Evolutionary conservation across 169 alveolate species (phyloP).

Genomic region (Cryptosporidium ubiquitum): DNA sequence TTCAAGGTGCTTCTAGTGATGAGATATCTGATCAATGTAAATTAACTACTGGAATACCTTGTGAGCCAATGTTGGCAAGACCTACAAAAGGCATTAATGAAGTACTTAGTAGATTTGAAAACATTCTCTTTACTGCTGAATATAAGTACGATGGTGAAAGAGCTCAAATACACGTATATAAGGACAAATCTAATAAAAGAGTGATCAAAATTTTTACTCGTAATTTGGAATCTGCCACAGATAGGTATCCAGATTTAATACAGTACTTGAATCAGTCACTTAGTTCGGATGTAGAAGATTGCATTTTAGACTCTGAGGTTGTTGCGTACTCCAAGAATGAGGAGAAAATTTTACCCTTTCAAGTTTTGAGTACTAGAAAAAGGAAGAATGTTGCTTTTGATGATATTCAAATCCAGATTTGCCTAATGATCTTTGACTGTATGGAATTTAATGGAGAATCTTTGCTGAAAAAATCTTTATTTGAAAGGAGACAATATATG

Average conservation of each 20-base stretch:
- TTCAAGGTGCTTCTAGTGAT: constrained; percentile 83
- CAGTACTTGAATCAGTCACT: constrained; percentile 78
- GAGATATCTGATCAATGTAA: constrained; percentile 88
- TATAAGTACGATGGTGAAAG: constrained; percentile 98
- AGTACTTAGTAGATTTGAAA: constrained; percentile 87
- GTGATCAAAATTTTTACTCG: constrained; percentile 89
- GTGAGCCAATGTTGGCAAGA: constrained; percentile 98
- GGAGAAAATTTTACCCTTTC: constrained; percentile 94
- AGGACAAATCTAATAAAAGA: constrained; percentile 74
- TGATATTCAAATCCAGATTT: constrained; percentile 85
- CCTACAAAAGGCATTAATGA: constrained; percentile 93
- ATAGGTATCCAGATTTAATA: constrained; percentile 91
- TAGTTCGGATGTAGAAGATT: constrained; percentile 77
- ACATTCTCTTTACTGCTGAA: constrained; percentile 95
- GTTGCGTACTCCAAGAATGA: constrained; percentile 94
- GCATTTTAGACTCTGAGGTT: constrained; percentile 96
- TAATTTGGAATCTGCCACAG: constrained; percentile 93
- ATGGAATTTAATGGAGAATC: constrained; percentile 85
- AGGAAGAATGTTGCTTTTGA: constrained; percentile 92
- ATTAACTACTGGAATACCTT: constrained; percentile 97
- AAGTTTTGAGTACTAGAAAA: constrained; percentile 92
- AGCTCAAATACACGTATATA: constrained; percentile 93
- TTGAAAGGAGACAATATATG: constrained; percentile 85
- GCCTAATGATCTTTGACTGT: constrained; percentile 90
- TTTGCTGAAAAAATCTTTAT: constrained; percentile 81